These are phyloP conservation scores for Pleurozium schreberi DNA, from an alignment of 225 moss, liverwort and hornwort genomes.

Conservation along the genomic window DNA sequence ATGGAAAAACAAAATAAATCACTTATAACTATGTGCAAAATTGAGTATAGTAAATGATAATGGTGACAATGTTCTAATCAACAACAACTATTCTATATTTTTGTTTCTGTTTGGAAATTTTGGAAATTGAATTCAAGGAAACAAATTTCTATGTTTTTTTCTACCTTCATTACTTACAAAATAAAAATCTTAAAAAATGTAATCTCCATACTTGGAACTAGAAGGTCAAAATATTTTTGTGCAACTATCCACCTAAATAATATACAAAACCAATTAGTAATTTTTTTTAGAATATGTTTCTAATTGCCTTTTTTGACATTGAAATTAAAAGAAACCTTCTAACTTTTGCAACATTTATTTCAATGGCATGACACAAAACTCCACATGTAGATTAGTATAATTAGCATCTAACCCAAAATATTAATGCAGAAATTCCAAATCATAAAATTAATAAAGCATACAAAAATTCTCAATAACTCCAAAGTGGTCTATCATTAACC, in stretches of 20 bases:
- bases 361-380: no score
- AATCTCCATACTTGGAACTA: not conserved
- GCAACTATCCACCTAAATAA: not conserved
- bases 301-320: no score
- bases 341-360: no score
- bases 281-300: no score
- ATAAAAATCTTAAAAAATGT: not conserved
- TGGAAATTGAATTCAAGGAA: not conserved
- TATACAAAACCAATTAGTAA: no score
- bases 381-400: no score
- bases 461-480: no score
- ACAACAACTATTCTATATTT: not conserved
- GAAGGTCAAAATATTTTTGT: not conserved
- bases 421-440: no score
- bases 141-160: fast-evolving
- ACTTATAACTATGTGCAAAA: not conserved
- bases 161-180: not conserved
- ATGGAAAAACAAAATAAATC: not conserved
- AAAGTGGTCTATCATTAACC: no score
- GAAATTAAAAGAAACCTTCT: no score
- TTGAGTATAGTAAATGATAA: not conserved
- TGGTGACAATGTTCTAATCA: not conserved
- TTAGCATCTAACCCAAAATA: no score
- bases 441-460: no score
- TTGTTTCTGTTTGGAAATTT: not conserved